Evolutionary conservation across 1,284 basidiomycete genomes (phyloP).

Genomic region (Moniliella sp.): DNA sequence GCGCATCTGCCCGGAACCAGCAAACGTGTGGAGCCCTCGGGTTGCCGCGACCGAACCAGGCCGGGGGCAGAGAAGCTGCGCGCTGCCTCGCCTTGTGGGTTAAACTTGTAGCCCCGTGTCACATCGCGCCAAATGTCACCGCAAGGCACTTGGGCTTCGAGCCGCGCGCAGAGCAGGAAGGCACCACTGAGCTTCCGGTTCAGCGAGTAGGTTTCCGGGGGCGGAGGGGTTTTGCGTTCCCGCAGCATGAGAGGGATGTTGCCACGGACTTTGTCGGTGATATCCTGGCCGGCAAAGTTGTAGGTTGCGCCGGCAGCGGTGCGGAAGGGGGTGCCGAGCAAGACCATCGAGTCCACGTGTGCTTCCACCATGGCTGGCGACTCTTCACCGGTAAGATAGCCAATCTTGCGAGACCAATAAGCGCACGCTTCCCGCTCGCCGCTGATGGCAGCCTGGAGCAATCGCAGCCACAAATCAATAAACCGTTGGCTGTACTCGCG

Average conservation of each 20-base stretch:
- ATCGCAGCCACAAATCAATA: constrained; percentile 63
- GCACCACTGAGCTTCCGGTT: constrained; percentile 85
- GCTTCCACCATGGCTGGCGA: constrained; percentile 62
- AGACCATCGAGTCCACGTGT: constrained; percentile 58
- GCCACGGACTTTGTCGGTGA: constrained; percentile 52
- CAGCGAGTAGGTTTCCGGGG: constrained; percentile 75
- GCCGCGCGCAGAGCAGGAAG: constrained; percentile 66
- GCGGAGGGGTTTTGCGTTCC: constrained; percentile 72
- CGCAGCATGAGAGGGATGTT: constrained; percentile 77
- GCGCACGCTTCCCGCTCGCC: constrained; percentile 52
- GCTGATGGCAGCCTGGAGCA: constrained; percentile 55
- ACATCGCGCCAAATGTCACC: constrained; percentile 37
- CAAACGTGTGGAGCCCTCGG: not conserved
- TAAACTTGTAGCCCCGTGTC: constrained; percentile 4
- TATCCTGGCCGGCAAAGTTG: constrained; percentile 46
- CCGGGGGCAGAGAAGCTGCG: not conserved
- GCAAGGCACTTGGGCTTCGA: constrained; percentile 57
- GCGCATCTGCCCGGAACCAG: not conserved
- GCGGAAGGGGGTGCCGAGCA: constrained; percentile 58
- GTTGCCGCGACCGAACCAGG: not conserved
- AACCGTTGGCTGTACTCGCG: constrained; percentile 65
- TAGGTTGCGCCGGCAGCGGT: constrained; percentile 43
- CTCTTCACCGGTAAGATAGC: constrained; percentile 77
- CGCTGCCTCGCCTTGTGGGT: not conserved
- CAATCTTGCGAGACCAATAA: constrained; percentile 53